phyloP scores from a whole-genome alignment of 371 early-diverging fungal species.

The Edhazardia aedis region DNA sequence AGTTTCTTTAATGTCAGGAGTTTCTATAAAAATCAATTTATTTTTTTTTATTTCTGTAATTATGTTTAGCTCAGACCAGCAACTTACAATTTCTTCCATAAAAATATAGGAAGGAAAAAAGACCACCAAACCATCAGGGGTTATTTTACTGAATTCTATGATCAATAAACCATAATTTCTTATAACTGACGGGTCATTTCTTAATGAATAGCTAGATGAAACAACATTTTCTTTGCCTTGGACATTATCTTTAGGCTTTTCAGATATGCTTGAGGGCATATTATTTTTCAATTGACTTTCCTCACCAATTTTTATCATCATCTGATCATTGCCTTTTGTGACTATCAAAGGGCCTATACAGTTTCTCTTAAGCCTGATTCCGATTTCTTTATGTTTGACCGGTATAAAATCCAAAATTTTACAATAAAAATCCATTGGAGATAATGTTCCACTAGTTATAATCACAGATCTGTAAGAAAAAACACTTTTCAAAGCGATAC shows the following conservation, averaged over 20 bases:
- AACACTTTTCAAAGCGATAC: conserved; percentile 77
- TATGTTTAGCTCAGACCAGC: conserved; percentile 71
- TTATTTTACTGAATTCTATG: conserved; percentile 67
- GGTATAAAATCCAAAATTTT: conserved; percentile 68
- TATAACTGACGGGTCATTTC: conserved; percentile 88
- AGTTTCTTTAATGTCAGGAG: conserved; percentile 92
- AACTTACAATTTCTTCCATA: conserved; percentile 89
- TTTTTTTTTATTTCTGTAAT: conserved; percentile 62
- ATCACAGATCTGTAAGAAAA: conserved; percentile 83
- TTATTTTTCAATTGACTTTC: too few relatives aligned
- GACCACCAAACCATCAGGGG: conserved; percentile 89
- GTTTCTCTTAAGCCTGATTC: conserved; percentile 65
- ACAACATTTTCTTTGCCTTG: conserved; percentile 49
- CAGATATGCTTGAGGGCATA: too few relatives aligned
- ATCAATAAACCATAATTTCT: conserved; percentile 91
- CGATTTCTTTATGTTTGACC: conserved; percentile 59
- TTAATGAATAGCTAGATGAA: conserved; percentile 77
- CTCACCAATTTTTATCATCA: conserved; percentile 23
- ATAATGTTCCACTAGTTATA: conserved; percentile 93
- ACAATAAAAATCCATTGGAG: conserved; percentile 94
- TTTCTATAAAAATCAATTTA: conserved; percentile 92
- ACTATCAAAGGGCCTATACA: conserved; percentile 73
- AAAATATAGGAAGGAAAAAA: conserved; percentile 96
- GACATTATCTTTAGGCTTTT: not conserved
- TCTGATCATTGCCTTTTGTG: conserved; percentile 47